These are phyloP conservation scores for Lathyrus tuberosus DNA, from an alignment of 306 rosid species.

Conservation along the genomic window DNA sequence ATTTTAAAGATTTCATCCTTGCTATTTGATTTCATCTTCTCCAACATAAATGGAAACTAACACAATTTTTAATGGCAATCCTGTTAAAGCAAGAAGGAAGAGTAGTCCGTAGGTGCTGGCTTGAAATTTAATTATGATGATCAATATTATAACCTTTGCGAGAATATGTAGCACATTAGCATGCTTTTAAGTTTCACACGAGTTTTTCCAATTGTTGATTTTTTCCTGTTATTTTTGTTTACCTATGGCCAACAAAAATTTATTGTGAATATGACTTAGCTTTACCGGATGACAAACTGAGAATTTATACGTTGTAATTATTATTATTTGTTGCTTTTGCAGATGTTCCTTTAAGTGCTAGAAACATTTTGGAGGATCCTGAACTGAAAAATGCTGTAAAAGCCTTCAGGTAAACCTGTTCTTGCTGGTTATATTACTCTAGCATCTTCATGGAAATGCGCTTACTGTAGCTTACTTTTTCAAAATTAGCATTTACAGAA, in stretches of 20 bases:
- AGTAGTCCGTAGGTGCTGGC: neutral
- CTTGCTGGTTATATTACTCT: slow-evolving; percentile 21
- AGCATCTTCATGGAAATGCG: slow-evolving; percentile 16
- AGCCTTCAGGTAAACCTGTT: slow-evolving; percentile 65
- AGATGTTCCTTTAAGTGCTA: slow-evolving; percentile 85
- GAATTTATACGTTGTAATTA: neutral
- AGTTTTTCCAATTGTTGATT: slow-evolving; percentile 15
- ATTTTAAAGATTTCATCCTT: slow-evolving; percentile 18
- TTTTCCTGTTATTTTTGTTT: slow-evolving; percentile 3
- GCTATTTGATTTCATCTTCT: slow-evolving; percentile 7
- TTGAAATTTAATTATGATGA: slow-evolving; percentile 11
- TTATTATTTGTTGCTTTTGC: slow-evolving; percentile 40
- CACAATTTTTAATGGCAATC: neutral
- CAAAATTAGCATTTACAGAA: neutral
- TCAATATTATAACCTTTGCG: slow-evolving; percentile 5
- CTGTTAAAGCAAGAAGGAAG: slow-evolving; percentile 13
- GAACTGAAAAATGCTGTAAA: slow-evolving; percentile 90
- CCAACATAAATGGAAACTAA: neutral
- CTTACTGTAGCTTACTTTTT: neutral
- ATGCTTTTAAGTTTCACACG: slow-evolving; percentile 1
- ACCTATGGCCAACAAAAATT: slow-evolving; percentile 18
- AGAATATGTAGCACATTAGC: neutral
- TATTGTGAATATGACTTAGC: slow-evolving; percentile 14
- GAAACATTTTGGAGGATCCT: slow-evolving; percentile 82
- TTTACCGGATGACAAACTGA: slow-evolving; percentile 17